phyloP scores from a whole-genome alignment of 768 basidiomycete genomes.

The Mycena belliarum region DNA sequence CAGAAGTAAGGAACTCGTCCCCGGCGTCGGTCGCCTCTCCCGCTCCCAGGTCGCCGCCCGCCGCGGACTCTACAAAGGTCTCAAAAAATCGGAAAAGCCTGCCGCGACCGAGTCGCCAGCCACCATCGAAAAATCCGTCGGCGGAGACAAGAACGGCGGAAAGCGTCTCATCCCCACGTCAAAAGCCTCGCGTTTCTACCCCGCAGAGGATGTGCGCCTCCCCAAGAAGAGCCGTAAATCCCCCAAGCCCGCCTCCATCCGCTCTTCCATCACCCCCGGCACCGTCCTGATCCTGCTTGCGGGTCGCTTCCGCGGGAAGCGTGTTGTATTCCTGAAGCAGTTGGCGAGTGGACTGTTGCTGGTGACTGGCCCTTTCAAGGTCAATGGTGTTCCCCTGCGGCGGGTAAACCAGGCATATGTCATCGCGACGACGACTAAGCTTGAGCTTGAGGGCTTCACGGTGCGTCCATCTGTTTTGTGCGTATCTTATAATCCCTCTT shows the following conservation, averaged over 20 bases:
- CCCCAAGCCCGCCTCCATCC: conserved; percentile 74
- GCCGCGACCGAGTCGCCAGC: conserved; percentile 59
- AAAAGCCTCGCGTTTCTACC: conserved; percentile 91
- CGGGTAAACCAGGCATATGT: conserved; percentile 99
- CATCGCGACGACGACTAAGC: conserved; percentile 94
- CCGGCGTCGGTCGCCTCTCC: conserved; percentile 80
- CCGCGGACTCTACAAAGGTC: conserved; percentile 84
- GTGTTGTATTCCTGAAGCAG: conserved; percentile 98
- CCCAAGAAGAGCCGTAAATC: conserved; percentile 93
- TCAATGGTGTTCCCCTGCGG: conserved; percentile 97
- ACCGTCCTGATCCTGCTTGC: conserved; percentile 95
- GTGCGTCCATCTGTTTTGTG: conserved; percentile 44
- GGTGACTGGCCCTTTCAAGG: conserved; percentile 96
- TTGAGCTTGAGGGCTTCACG: conserved; percentile 75
- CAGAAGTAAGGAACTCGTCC: conserved; percentile 82
- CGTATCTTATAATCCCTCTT: neutral
- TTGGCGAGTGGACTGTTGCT: conserved; percentile 87
- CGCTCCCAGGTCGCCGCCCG: conserved; percentile 79
- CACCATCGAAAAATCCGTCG: conserved; percentile 77
- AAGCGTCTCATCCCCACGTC: conserved; percentile 83
- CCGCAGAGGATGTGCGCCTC: conserved; percentile 88
- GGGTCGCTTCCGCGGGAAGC: conserved; percentile 97
- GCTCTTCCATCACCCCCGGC: conserved; percentile 88
- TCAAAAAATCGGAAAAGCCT: conserved; percentile 73
- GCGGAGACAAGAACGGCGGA: conserved; percentile 88